Evolutionary conservation across 2,329 filamentous ascomycete genomes (phyloP), one percentile per base, ranked within the genome.

Genomic region (Cucurbitaria berberidis): DNA sequence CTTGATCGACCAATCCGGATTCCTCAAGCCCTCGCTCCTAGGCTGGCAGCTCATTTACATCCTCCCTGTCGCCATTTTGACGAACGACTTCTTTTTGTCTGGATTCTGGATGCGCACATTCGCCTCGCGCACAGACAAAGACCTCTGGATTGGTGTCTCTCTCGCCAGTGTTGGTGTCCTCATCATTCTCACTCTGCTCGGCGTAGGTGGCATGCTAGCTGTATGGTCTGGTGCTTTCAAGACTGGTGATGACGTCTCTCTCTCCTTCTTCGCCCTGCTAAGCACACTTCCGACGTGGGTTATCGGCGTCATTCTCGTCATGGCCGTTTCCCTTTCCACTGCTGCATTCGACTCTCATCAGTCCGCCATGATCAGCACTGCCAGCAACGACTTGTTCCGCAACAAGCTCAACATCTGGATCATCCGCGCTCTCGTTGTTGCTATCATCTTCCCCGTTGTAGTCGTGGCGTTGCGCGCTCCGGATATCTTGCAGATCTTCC

Each of bases 41-140:
- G 91, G 91, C 49, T 95, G 91, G 89, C 90, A 95, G 74, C 83
- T 95, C 13, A 79, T 95, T 30, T 95, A 93, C 77, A 93, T 95
- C 61, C 82, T 95, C 1, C 89, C 91, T 0, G 83, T 95, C 5
- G 90, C 90, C 39, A 84, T 95, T 59, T 70, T 93, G 50, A 93
- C 90, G 53, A 95, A 93, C 77, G 87, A 93, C 78, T 93, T 95
- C 80, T 95, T 95, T 79, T 80, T 95, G 38, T 91, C 89, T 27
- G 88, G 86, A 61, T 92, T 91, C 75, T 95, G 90, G 90, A 84
- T 93, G 73, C 87, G 90, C 45, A 90, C 90, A 5, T 95, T 95
- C 67, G 88, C 90, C 16, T 89, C 89, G 45, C 88, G 84, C 72
- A 90, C 88, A 0, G 90, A 95, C 79, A 87, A 83, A 66, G 90